Percentiles rank a stretch among this genome's conserved stretches.
Evolutionary conservation across 2,329 filamentous ascomycete genomes (phyloP).

Genomic region (Pseudogymnoascus sp.): DNA sequence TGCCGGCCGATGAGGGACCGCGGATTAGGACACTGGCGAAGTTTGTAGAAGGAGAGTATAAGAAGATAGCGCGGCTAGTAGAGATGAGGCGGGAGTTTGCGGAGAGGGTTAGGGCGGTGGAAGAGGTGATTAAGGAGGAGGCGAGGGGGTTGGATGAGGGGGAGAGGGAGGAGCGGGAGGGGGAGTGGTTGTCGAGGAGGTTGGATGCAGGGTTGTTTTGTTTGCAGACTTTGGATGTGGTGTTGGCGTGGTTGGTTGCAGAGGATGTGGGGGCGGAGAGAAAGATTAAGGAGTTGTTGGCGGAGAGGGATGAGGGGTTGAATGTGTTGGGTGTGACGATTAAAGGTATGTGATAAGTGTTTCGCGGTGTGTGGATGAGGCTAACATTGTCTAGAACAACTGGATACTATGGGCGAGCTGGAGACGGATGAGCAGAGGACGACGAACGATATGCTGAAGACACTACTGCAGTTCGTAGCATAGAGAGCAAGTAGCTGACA

Average conservation of each 20-base stretch:
- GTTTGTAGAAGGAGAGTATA: slow-evolving; percentile 91
- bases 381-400: slow-evolving; percentile 42
- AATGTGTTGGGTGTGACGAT: slow-evolving; percentile 58
- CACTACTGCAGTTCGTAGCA: slow-evolving; percentile 43
- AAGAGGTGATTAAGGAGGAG: slow-evolving; percentile 53
- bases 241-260: slow-evolving; percentile 83
- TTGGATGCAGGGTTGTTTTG: slow-evolving; percentile 80
- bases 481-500: slow-evolving; percentile 13
- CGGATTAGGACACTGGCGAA: slow-evolving; percentile 84
- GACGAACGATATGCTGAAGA: slow-evolving; percentile 57
- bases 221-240: slow-evolving; percentile 73
- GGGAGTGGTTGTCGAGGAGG: slow-evolving; percentile 65
- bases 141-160: slow-evolving; percentile 46
- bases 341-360: slow-evolving; percentile 38
- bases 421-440: slow-evolving; percentile 44
- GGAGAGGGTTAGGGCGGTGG: slow-evolving; percentile 51
- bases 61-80: slow-evolving; percentile 69
- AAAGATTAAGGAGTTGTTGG: slow-evolving; percentile 56
- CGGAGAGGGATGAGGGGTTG: slow-evolving; percentile 59
- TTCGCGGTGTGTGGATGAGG: not conserved
- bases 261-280: slow-evolving; percentile 71
- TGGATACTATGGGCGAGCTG: slow-evolving; percentile 48
- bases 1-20: slow-evolving; percentile 69
- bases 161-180: slow-evolving; percentile 52
- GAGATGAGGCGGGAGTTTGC: slow-evolving; percentile 64